Conservation (phyloP, 805 yeast genomes). For the Scheffersomyces ergatensis region DNA sequence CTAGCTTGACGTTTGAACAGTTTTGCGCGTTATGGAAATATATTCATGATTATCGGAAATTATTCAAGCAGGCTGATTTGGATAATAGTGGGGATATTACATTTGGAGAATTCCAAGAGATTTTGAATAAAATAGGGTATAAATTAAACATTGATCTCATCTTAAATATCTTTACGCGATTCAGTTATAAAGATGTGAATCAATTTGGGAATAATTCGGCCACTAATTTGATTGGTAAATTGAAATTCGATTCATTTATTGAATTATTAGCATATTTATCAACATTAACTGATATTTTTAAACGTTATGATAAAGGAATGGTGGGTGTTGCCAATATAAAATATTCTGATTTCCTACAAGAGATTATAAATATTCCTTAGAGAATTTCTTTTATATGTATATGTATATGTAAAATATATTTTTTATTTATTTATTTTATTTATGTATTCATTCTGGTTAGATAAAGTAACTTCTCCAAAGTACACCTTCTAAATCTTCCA, state of each 20-base stretch:
- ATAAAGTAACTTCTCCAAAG: conserved; percentile 90
- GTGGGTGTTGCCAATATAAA: conserved; percentile 70
- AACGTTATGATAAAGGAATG: conserved; percentile 70
- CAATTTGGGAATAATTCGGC: conserved; percentile 17
- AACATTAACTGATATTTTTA: conserved; percentile 74
- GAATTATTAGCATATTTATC: conserved; percentile 76
- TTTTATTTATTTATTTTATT: background rate
- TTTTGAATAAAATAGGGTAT: conserved; percentile 66
- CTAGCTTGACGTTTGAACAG: conserved; percentile 49
- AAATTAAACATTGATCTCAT: conserved; percentile 55
- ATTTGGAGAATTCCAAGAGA: conserved; percentile 62
- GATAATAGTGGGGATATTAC: conserved; percentile 58
- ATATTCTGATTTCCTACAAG: conserved; percentile 56
- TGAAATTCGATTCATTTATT: conserved; percentile 79
- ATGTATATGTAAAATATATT: background rate
- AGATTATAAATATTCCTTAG: background rate
- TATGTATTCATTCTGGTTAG: no score
- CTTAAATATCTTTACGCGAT: conserved; percentile 55
- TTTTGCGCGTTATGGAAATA: conserved; percentile 70
- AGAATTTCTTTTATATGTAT: background rate
- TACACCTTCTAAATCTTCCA: conserved; percentile 92
- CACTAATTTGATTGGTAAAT: conserved; percentile 29
- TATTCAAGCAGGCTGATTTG: conserved; percentile 61
- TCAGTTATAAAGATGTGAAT: conserved; percentile 38
- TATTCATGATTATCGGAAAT: conserved; percentile 61